Percentiles rank a stretch among this genome's conserved stretches.
Conservation (phyloP, 129 eudicot genomes). For the Helianthus tuberosus region DNA sequence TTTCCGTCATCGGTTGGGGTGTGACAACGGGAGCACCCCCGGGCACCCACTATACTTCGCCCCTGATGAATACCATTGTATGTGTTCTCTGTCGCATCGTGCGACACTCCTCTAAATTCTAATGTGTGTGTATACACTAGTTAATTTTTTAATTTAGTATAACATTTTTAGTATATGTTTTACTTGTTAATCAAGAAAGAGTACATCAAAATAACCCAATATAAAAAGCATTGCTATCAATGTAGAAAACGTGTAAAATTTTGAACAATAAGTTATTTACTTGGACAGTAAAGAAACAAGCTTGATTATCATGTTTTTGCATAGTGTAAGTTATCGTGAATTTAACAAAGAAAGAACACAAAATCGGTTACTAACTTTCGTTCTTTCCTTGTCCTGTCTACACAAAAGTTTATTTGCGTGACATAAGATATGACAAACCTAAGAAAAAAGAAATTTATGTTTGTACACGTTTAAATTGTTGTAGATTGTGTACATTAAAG, state of each 20-base stretch:
- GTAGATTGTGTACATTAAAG: background rate
- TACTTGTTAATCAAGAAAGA: background rate
- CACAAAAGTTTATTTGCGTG: constrained; percentile 5
- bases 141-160: too few species aligned
- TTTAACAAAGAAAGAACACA: background rate
- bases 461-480: background rate
- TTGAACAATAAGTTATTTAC: background rate
- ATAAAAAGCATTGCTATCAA: background rate
- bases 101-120: too few species aligned
- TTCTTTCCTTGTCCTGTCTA: background rate
- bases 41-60: too few species aligned
- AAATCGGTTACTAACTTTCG: background rate
- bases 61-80: too few species aligned
- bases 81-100: too few species aligned
- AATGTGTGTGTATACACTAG: too few species aligned
- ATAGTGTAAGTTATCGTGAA: background rate
- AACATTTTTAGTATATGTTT: background rate
- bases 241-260: background rate
- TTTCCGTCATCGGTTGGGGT: too few species aligned
- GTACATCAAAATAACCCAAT: background rate
- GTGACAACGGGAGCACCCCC: too few species aligned
- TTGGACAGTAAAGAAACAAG: background rate
- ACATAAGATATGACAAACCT: background rate
- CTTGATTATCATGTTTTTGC: background rate
- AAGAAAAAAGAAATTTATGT: background rate